Base-by-base conservation (phyloP, 225 moss, liverwort and hornwort genomes). In the Climacium dendroides region DNA sequence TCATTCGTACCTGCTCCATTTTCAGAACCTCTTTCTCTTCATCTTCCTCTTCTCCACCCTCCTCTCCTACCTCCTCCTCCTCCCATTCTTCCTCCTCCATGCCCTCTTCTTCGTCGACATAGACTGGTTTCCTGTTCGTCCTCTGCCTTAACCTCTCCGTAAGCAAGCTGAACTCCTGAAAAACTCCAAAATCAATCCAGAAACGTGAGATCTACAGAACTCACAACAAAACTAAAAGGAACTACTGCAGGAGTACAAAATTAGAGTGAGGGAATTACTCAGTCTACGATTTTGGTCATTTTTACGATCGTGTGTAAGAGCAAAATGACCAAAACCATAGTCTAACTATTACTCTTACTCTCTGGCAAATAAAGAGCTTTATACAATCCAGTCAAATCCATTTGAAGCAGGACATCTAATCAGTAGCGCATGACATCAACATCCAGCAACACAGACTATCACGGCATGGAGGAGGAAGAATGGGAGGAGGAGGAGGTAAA, bases 41-140 rank as follows among this genome's bases (percentile, higher is more conserved):
- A 60, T 98, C 97, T 86, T 95, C 96, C 85, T 96, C 94, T 78
- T 93, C 93, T 81, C 89, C 93, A 70, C 90, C 94, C 77, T 90
- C 94, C 50, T 96, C 94, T 73, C 70, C 70, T 26, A 78, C 58
- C 83, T 50, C 83, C 85, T 96, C 97, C 53, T 94, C 96, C 83
- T 98, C 96, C 96, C 96, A 96, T 71, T 95, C 96, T 85, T 98
- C 93, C 59, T 92, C 98, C 91, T 96, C 98, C 91, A 93, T 92
- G 77, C 89, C 89, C 82, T 96, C 96, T 86, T 91, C 93, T 39
- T 94, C 94, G 80, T 94, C 94, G 13, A 91, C 90, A 91, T 94
- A 94, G 26, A 92, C 60, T n/a, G 94, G 94, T 83, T 89, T 92
- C 71, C 94, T 80, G 37, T 86, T 94, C 16, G 94, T 92, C 87